Evolutionary conservation across 2,329 filamentous ascomycete genomes (phyloP), one percentile per base, ranked within the genome.

Genomic region (Colletotrichum neosansevieriae): DNA sequence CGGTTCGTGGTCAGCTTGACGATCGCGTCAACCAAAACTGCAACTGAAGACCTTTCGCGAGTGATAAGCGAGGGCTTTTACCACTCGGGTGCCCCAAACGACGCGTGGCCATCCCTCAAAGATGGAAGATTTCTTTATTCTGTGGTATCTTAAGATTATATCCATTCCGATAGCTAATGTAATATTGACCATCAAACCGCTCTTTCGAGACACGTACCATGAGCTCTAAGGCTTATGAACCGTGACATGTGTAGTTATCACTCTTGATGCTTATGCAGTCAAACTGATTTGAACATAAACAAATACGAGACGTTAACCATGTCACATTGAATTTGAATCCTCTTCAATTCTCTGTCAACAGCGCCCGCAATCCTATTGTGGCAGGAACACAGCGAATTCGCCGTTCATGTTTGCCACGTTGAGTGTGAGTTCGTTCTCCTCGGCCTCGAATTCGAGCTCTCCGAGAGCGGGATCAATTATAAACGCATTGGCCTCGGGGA

Each of bases 1-100:
- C 84, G 58, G 81, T 85, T 38, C 79, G 86, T 63, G 86, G 84
- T 7, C 86, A 88, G 75, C 73, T 85, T 56, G 76, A 66, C 61
- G 65, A 71, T 3, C 40, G 42, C 2, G 34, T 34, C 49, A 54
- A 66, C 36, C 38, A 53, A 42, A 53, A 59, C 21, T 69, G 58
- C 61, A 56, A 70, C 40, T 61, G 67, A 21, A 19, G n/a, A n/a
- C 15, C 5, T 32, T 19, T 3, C 6, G 5, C 1, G 3, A 3
- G 15, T 6, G 49, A 7, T 5, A 11, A 3, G 3, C 2, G 49
- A 12, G 32, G 29, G 29, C 10, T 32, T 24, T 4, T 24, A 4
- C 24, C 24, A 4, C 24, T 24, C 24, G 24, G 24, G 24, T 4
- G 24, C 24, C 24, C 3, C 24, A 24, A 24, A 24, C 9, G 9